Evolutionary conservation across 805 yeast species (phyloP), one percentile per base, ranked within the genome.

Genomic region (Myxozyma neotropica): DNA sequence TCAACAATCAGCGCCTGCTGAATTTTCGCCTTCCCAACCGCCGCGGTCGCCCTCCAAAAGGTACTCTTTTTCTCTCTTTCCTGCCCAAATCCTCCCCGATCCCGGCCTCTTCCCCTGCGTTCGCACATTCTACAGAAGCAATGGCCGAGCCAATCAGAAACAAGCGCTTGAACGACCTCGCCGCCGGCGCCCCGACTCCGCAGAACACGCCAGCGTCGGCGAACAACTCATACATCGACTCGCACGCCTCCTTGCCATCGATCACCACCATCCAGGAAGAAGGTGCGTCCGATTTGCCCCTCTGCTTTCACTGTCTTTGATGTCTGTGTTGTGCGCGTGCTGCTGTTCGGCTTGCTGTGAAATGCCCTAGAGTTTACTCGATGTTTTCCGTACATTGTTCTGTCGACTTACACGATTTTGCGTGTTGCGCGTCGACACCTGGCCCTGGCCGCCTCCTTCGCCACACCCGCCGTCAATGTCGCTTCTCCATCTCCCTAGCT

Each of bases 191-290:
- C 5, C 99, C 99, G 46, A 94, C 99, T 0, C 99, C 99, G 4
- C 99, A 94, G 73, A 94, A 94, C 80, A 94, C 99, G 0, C 99
- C 99, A 15, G 89, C 98, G 2, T 85, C 93, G 36, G 55, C 53
- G 10, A 24, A 36, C 38, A 88, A 87, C 38, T 80, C 89, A 43
- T 77, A 62, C 49, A 65, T 90, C 67, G 73, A 72, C 73, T 84
- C 81, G 71, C 78, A 80, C 57, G 72, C 71, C 31, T 62, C 67
- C 72, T 55, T 68, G 64, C 73, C 79, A 39, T 66, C 74, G 56
- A 77, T 85, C 52, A 84, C 89, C 53, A 89, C 96, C 45, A 89
- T 89, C 70, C 81, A 80, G 65, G 96, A 91, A 72, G 88, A 83
- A 65, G 86, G 71, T 73, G 54, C 69, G 64, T 57, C 31, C 21